Base-by-base conservation (phyloP, 345 rosid genomes). In the Salix caprea region DNA sequence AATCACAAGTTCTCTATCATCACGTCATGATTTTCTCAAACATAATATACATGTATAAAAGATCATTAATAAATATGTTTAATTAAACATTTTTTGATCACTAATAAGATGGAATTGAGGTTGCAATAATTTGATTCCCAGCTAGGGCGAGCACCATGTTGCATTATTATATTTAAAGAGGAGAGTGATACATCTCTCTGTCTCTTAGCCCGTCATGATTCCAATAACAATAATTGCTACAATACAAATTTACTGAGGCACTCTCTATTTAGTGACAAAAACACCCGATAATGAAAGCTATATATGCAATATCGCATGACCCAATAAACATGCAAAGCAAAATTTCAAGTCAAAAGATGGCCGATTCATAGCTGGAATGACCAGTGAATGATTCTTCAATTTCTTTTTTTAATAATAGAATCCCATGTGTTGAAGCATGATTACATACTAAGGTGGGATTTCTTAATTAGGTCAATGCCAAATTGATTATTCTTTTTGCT, bases 191-290 rank as follows among this genome's bases (percentile, higher is more conserved):
- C 10, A 42, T 16, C 65, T 70, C 73, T 71, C 61, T 71, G 80
- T 54, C 76, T 40, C 69, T 40, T 73, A 23, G 75, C 40, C 54
- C 76, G 76, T 76, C 64, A 71, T 72, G 77, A 82, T 42, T 69
- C 62, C 30, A n/a, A 13, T 0, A 10, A 8, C 54, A 48, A 16
- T 15, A 48, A 48, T 48, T 16, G 16, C 0, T 48, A 16, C 16
- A 48, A 5, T 48, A 48, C 54, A 48, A 48, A 48, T 12, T 46
- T 15, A 12, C 15, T 0, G 4, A 46, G 18, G 52, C 14, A 46
- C 52, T 14, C 52, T 46, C 18, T 12, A 46, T 46, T 46, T 40
- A 10, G 18, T 46, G 52, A 11, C 52, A 46, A 46, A 14, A 46
- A 46, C 52, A 46, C 4, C 52, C 18, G 14, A 14, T 15, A 4